Conservation (phyloP, 495 filamentous ascomycete species). For the Annulohypoxylon moriforme region DNA sequence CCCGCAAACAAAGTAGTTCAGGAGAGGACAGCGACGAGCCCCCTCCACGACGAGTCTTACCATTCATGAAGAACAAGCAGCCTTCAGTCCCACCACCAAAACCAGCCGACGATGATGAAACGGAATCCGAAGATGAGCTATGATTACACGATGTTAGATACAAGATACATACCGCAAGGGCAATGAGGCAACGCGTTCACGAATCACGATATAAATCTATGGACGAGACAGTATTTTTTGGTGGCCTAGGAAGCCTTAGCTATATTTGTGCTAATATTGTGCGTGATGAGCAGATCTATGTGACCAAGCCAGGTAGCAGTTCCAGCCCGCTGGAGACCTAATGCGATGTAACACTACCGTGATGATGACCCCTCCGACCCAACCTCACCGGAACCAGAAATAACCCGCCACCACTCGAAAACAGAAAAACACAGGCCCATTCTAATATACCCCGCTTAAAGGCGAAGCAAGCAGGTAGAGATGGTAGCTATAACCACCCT, state of each 20-base stretch:
- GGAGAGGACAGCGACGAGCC: conserved; percentile 32
- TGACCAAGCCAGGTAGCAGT: conserved; percentile 4
- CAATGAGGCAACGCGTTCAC: conserved; percentile 29
- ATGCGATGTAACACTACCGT: conserved; percentile 7
- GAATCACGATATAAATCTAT: too few relatives aligned
- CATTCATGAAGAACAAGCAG: conserved; percentile 49
- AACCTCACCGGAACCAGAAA: conserved; percentile 8
- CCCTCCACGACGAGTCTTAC: conserved; percentile 44
- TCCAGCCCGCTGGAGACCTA: conserved; percentile 10
- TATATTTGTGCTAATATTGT: conserved; percentile 7
- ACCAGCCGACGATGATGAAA: conserved; percentile 52
- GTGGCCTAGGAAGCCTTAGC: not conserved
- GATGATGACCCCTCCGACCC: not conserved
- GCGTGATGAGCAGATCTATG: not conserved
- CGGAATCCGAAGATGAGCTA: conserved; percentile 58
- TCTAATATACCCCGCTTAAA: not conserved
- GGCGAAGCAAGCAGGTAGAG: not conserved
- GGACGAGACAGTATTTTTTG: conserved; percentile 2
- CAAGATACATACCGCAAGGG: conserved; percentile 18
- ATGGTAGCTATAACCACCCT: not conserved
- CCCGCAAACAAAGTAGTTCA: conserved; percentile 11
- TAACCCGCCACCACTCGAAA: not conserved
- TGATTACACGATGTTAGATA: conserved; percentile 37
- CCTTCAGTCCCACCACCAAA: conserved; percentile 31
- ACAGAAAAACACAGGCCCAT: not conserved